Percentiles rank a stretch among this genome's conserved stretches.
These are phyloP conservation scores for Hymenotorrendiella dingleyae DNA, from an alignment of 2,329 filamentous ascomycete species.

Conservation along the genomic window DNA sequence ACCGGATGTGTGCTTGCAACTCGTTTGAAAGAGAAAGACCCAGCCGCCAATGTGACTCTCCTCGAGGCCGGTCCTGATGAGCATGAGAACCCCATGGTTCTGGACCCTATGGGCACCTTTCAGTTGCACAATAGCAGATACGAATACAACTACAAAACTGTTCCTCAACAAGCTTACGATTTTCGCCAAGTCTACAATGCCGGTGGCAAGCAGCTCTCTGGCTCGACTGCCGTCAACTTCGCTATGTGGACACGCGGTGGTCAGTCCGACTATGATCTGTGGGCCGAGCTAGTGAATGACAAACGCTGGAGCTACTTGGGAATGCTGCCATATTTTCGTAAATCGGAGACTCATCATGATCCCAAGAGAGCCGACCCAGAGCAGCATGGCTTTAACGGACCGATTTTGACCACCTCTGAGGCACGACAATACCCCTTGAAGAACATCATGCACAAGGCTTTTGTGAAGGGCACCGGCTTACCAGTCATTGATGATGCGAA, in stretches of 20 bases:
- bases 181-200: neutral
- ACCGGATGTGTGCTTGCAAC: constrained; percentile 33
- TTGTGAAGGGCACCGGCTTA: neutral
- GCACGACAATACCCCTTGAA: neutral
- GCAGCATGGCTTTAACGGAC: constrained; percentile 27
- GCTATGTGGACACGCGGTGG: constrained; percentile 39
- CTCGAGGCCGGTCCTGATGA: neutral
- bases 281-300: constrained; percentile 36
- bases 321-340: constrained; percentile 41
- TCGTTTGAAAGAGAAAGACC: constrained; percentile 11
- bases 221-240: constrained; percentile 33
- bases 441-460: neutral
- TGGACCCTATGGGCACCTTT: neutral
- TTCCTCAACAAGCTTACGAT: neutral
- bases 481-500: neutral
- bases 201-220: neutral
- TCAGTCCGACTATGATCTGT: constrained; percentile 39
- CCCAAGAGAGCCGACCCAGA: constrained; percentile 4
- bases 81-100: neutral
- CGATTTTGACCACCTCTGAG: constrained; percentile 17
- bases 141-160: neutral
- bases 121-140: neutral
- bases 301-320: constrained; percentile 40
- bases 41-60: neutral
- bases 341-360: constrained; percentile 31